These are phyloP conservation scores for Sicyos edulis DNA, from an alignment of 306 rosid species.

Conservation along the genomic window DNA sequence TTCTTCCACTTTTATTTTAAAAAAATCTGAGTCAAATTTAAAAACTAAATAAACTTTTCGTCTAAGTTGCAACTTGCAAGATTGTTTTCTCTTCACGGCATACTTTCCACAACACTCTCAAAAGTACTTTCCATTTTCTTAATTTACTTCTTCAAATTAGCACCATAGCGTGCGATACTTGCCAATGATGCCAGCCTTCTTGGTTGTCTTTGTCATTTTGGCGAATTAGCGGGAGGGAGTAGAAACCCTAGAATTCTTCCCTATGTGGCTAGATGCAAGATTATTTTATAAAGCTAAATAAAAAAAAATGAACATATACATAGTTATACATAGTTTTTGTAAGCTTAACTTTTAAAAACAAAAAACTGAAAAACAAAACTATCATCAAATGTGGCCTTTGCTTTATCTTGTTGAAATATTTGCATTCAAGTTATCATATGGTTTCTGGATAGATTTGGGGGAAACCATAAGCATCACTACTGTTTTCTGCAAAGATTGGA, in stretches of 20 bases:
- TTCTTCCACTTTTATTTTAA: background rate
- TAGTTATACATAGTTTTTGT: background rate
- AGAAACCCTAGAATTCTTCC: too few species aligned
- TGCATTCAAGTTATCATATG: slow-evolving; percentile 20
- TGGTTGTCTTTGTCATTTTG: too few species aligned
- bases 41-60: background rate
- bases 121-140: too few species aligned
- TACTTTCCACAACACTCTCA: too few species aligned
- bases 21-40: background rate
- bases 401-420: slow-evolving; percentile 16
- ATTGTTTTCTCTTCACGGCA: background rate
- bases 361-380: background rate
- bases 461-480: slow-evolving; percentile 36
- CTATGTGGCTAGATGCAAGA: too few species aligned
- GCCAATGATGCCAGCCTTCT: too few species aligned
- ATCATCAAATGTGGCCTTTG: background rate
- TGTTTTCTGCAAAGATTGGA: slow-evolving; percentile 7
- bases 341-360: background rate
- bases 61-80: background rate
- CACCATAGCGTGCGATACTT: too few species aligned
- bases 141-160: too few species aligned
- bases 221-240: too few species aligned
- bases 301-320: background rate
- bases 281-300: background rate
- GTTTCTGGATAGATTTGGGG: slow-evolving; percentile 50